Base-by-base conservation (phyloP, 2,329 filamentous ascomycete genomes). In the Plenodomus biglobosus region DNA sequence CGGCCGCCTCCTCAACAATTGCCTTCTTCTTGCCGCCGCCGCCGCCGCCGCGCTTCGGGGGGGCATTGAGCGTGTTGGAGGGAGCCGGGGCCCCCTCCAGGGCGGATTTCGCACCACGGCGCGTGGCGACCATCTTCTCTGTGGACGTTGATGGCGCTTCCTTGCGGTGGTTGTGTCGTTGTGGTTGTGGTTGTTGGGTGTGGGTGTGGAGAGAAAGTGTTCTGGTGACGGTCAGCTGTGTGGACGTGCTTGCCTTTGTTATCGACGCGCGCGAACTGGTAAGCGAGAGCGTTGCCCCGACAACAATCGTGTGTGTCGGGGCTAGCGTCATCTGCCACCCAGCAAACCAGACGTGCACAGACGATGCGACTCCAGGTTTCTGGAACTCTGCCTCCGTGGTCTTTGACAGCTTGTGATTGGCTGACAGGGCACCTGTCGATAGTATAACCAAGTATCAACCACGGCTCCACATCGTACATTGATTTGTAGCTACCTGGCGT, bases 121-220 rank as follows among this genome's bases (percentile, higher is more conserved):
- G 65, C 50, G 65, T 68, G 49, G 62, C 59, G 54, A 67, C 65
- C 65, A 68, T 68, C 34, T 36, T 64, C 55, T 49, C 5, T 45
- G 46, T 53, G 48, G 27, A 58, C 51, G 48, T 48, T 55, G 42
- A 53, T 51, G 45, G 55, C 38, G 32, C 22, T 42, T 41, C 49
- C 40, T 13, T 42, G 38, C 16, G 41, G 46, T 40, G 40, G 32
- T 40, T 24, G 42, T 52, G 38, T 44, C 51, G 46, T 48, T 39
- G 46, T 42, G 46, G 15, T 32, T 11, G 27, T 11, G 21, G 42
- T 49, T 39, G 48, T 48, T n/a, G n/a, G n/a, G n/a, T n/a, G 46
- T 43, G 50, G 48, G 46, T 47, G 50, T 52, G 43, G 38, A 44
- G 22, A 5, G 35, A 16, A 4, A 6, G 35, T 37, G 16, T 8